A percentile compares a stretch with the other conserved stretches of the same genome.
Evolutionary conservation across 768 basidiomycete species (phyloP).

Genomic region (Gloeostereum incarnatum): DNA sequence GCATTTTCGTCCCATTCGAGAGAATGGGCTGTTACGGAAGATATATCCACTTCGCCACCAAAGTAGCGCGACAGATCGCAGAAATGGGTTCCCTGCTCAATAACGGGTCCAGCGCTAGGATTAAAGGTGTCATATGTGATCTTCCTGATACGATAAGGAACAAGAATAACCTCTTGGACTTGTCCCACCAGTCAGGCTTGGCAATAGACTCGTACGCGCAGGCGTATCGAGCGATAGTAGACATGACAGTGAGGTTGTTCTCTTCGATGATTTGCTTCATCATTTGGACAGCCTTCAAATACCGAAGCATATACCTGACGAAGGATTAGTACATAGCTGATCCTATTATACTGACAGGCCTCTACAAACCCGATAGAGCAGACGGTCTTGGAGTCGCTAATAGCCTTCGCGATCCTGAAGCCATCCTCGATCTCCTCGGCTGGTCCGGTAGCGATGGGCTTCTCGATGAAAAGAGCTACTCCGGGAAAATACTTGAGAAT

Average conservation of each 20-base stretch:
- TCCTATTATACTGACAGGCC: not conserved
- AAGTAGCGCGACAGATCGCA: constrained; percentile 96
- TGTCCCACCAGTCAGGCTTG: constrained; percentile 92
- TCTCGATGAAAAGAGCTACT: constrained; percentile 86
- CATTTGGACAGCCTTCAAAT: constrained; percentile 88
- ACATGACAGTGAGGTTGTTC: constrained; percentile 92
- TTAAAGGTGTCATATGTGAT: no score
- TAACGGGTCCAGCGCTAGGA: constrained; percentile 64
- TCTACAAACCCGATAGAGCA: constrained; percentile 77
- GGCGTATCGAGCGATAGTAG: constrained; percentile 91
- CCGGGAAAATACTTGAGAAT: constrained; percentile 84
- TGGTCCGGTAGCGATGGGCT: constrained; percentile 83
- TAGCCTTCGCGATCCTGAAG: constrained; percentile 63
- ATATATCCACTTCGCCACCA: constrained; percentile 89
- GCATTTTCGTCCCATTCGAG: constrained; percentile 90
- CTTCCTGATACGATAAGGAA: constrained; percentile 3
- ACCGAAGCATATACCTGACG: constrained; percentile 83
- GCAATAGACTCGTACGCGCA: constrained; percentile 75
- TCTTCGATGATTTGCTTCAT: constrained; percentile 96
- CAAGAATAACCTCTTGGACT: constrained; percentile 56
- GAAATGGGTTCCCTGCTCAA: constrained; percentile 96
- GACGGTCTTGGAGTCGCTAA: constrained; percentile 61
- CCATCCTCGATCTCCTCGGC: constrained; percentile 55
- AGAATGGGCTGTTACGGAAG: constrained; percentile 74
- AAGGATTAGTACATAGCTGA: constrained; percentile 3